These are phyloP conservation scores for Rhizoclosmatium globosum DNA, from an alignment of 192 early-diverging fungal species.

Conservation along the genomic window DNA sequence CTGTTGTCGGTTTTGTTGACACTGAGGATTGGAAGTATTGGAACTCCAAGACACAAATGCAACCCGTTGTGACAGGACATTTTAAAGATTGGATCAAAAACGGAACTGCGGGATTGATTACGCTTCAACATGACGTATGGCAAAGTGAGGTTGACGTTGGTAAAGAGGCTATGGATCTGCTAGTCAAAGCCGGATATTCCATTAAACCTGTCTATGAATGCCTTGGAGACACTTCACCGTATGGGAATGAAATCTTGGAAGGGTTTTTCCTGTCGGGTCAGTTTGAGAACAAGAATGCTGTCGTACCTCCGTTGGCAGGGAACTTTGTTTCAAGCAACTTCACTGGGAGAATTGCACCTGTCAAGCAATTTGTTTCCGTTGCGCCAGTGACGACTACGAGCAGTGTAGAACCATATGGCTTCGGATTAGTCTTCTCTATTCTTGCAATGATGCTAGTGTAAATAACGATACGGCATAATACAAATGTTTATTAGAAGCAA, in stretches of 20 bases:
- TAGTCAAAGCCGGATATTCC: neutral
- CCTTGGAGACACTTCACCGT: neutral
- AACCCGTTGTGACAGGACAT: neutral
- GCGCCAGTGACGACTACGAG: too few species aligned
- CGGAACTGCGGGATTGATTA: neutral
- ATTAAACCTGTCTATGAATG: slow-evolving; percentile 18
- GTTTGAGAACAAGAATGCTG: neutral
- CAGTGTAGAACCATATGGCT: too few species aligned
- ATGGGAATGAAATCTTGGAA: slow-evolving; percentile 17
- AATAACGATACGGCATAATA: too few species aligned
- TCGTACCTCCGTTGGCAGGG: too few species aligned
- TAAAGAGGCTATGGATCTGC: neutral
- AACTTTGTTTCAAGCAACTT: too few species aligned
- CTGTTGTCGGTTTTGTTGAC: neutral
- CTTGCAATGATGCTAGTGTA: too few species aligned
- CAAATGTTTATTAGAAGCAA: too few species aligned
- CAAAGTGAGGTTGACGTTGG: neutral
- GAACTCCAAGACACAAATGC: neutral
- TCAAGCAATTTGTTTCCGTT: too few species aligned
- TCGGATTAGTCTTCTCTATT: too few species aligned
- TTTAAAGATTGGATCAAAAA: neutral
- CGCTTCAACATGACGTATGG: neutral
- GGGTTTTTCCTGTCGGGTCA: slow-evolving; percentile 10
- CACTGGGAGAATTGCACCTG: too few species aligned
- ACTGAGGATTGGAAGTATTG: neutral